phyloP scores from a whole-genome alignment of 441 rosid genomes.

The Aquilaria agallochum region DNA sequence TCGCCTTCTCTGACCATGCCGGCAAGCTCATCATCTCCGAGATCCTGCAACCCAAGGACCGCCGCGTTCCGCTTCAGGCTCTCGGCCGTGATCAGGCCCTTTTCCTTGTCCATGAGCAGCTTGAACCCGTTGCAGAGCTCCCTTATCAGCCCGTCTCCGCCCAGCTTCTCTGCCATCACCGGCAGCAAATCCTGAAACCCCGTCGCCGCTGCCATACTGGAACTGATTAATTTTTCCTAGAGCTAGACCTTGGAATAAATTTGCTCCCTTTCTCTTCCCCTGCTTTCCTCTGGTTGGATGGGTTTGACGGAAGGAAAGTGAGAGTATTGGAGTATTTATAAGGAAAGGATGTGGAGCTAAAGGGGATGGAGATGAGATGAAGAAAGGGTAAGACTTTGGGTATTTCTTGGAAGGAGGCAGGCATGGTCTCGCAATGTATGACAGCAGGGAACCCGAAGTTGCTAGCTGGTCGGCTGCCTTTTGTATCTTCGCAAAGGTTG shows the following conservation, averaged over 20 bases:
- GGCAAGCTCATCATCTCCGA: slow-evolving; percentile 42
- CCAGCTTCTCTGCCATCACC: slow-evolving; percentile 53
- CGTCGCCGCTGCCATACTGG: slow-evolving; percentile 14
- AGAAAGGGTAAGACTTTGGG: background rate
- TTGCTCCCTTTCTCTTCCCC: no score
- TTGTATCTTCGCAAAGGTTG: background rate
- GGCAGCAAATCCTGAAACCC: slow-evolving; percentile 51
- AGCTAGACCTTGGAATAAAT: background rate
- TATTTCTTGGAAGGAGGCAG: slow-evolving; percentile 17
- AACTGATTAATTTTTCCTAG: slow-evolving; percentile 13
- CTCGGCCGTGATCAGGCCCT: slow-evolving; percentile 46
- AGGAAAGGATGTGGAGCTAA: background rate
- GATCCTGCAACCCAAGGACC: slow-evolving; percentile 43
- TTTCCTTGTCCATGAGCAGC: slow-evolving; percentile 47
- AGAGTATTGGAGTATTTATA: slow-evolving; percentile 1
- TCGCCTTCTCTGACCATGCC: slow-evolving; percentile 62
- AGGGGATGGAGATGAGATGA: background rate
- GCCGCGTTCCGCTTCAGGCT: slow-evolving; percentile 51
- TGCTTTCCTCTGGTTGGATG: background rate
- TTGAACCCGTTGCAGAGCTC: slow-evolving; percentile 61
- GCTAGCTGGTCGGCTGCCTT: slow-evolving; percentile 21
- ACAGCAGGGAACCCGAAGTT: slow-evolving; percentile 27
- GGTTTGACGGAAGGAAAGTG: background rate
- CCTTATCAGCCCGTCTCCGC: slow-evolving; percentile 50
- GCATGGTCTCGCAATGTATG: slow-evolving; percentile 12